These are phyloP conservation scores for Aspergillus sp. DNA, from an alignment of 2,329 filamentous ascomycete genomes.

Conservation along the genomic window DNA sequence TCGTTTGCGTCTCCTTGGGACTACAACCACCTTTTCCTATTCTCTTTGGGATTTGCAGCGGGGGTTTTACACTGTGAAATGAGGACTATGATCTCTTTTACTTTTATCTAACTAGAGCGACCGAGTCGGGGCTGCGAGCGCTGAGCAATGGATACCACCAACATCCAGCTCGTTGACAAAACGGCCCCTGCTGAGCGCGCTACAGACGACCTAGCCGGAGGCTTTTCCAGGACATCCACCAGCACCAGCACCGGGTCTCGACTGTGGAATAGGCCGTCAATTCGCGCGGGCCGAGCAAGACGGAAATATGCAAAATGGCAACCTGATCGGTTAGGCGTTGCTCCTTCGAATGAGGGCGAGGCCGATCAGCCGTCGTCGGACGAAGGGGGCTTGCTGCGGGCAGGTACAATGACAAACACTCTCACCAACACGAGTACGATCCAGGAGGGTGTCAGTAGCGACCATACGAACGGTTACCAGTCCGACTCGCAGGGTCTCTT, in stretches of 20 bases:
- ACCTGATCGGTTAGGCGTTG: conserved; percentile 57
- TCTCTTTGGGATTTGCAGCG: neutral
- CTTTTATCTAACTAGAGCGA: neutral
- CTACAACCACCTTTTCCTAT: no score
- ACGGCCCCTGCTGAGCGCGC: conserved; percentile 30
- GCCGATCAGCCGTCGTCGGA: conserved; percentile 21
- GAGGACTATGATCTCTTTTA: neutral
- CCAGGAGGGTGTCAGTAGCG: neutral
- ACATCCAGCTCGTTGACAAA: conserved; percentile 43
- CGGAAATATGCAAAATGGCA: conserved; percentile 52
- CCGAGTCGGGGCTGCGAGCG: neutral
- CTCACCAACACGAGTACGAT: conserved; percentile 13
- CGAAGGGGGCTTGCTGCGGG: conserved; percentile 18
- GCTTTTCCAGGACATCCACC: conserved; percentile 16
- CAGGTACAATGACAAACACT: conserved; percentile 14
- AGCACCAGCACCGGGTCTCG: conserved; percentile 13
- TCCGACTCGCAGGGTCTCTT: conserved; percentile 1
- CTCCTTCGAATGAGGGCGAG: conserved; percentile 16
- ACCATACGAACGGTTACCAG: neutral
- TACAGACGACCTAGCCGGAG: conserved; percentile 17
- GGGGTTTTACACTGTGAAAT: neutral
- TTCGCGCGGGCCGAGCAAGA: conserved; percentile 41
- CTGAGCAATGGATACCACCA: conserved; percentile 18
- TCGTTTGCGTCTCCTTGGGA: neutral
- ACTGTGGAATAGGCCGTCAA: conserved; percentile 26